Conservation (phyloP, 106 monocot species). For the Dioscorea alata region DNA sequence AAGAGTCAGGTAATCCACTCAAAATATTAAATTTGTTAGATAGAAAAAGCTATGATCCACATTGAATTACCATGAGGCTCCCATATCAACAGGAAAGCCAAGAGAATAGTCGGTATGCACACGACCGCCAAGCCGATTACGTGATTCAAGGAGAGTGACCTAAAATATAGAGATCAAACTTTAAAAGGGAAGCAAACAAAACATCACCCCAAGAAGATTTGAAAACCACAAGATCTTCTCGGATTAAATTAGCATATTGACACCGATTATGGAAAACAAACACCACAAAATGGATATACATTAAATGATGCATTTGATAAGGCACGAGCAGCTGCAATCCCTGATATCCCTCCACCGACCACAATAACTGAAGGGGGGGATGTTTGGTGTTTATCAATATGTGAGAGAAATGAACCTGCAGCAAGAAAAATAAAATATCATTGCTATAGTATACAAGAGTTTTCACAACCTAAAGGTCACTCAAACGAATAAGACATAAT, state of each 20-base stretch:
- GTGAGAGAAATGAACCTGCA: constrained; percentile 62
- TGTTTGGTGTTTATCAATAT: constrained; percentile 44
- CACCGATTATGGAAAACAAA: no score
- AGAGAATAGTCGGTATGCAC: constrained; percentile 92
- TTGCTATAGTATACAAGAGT: no score
- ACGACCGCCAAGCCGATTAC: constrained; percentile 81
- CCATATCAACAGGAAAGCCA: constrained; percentile 97
- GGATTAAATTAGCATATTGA: no score
- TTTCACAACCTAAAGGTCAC: no score
- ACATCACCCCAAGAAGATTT: neutral
- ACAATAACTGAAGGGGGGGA: constrained; percentile 80
- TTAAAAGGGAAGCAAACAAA: no score
- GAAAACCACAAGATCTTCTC: neutral
- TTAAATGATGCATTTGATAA: constrained; percentile 79
- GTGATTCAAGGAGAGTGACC: constrained; percentile 89
- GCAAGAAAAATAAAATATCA: neutral
- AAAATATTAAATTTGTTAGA: neutral
- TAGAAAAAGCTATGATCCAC: neutral
- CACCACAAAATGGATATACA: constrained; percentile 14
- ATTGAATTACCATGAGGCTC: constrained; percentile 50
- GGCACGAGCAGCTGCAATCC: constrained; percentile 84
- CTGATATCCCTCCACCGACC: constrained; percentile 98
- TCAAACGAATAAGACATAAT: no score
- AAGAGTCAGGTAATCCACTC: constrained; percentile 1
- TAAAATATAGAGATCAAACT: constrained; percentile 8